A percentile compares a stretch with the other conserved stretches of the same genome.
These are phyloP conservation scores for Ophiocordyceps unilateralis DNA, from an alignment of 2,329 filamentous ascomycete species.

Conservation along the genomic window DNA sequence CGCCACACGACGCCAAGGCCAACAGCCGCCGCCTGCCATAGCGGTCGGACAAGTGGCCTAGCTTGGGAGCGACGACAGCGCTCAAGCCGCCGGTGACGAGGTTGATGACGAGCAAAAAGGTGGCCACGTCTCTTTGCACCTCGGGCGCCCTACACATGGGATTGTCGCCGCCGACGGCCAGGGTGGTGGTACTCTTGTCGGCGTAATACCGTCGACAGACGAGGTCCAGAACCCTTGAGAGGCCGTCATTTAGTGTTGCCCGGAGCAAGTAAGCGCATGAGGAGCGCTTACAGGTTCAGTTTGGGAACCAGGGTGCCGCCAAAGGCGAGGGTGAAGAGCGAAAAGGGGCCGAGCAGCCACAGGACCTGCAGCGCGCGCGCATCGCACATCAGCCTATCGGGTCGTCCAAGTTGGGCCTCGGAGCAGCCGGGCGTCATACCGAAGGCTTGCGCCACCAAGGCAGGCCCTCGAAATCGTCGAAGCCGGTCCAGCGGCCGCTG, in stretches of 20 bases:
- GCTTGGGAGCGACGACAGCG: slow-evolving; percentile 63
- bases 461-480: slow-evolving; percentile 40
- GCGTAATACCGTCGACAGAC: slow-evolving; percentile 72
- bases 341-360: slow-evolving; percentile 70
- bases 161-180: slow-evolving; percentile 52
- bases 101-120: slow-evolving; percentile 61
- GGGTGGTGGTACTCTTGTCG: slow-evolving; percentile 38
- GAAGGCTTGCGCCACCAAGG: slow-evolving; percentile 48
- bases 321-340: slow-evolving; percentile 70
- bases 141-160: slow-evolving; percentile 64
- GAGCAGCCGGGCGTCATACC: slow-evolving; percentile 20
- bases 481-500: slow-evolving; percentile 25
- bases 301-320: slow-evolving; percentile 76
- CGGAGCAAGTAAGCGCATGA: background rate
- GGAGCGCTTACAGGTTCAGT: slow-evolving; percentile 48
- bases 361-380: slow-evolving; percentile 40
- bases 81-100: slow-evolving; percentile 62
- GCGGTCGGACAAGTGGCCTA: slow-evolving; percentile 75
- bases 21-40: slow-evolving; percentile 66
- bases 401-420: background rate
- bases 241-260: background rate
- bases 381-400: background rate
- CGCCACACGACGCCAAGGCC: slow-evolving; percentile 55
- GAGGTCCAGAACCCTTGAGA: slow-evolving; percentile 50
- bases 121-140: slow-evolving; percentile 60